phyloP scores from a whole-genome alignment of 106 monocot species.

The Acorus gramineus region DNA sequence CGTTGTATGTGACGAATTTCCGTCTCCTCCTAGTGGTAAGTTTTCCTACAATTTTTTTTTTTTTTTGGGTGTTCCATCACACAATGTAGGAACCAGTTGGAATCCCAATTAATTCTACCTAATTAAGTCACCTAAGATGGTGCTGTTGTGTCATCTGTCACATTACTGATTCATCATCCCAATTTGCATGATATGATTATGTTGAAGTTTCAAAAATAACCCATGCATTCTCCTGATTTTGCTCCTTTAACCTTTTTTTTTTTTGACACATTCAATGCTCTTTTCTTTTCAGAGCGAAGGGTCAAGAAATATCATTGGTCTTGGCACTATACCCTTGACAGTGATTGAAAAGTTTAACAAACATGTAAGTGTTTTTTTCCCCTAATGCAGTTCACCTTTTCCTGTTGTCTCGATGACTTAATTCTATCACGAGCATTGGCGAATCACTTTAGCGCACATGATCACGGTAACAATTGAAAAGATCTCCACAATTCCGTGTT shows the following conservation, averaged over 20 bases:
- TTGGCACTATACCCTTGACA: conserved; percentile 91
- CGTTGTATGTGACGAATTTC: conserved; percentile 78
- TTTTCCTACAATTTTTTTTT: neutral
- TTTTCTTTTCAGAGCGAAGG: conserved; percentile 54
- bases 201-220: too few species aligned
- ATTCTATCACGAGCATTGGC: neutral
- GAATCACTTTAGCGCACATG: too few species aligned
- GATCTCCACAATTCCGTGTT: too few species aligned
- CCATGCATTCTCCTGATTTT: neutral
- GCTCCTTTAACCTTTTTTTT: conserved; percentile 1
- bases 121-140: too few species aligned
- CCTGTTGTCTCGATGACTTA: neutral
- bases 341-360: conserved; percentile 87
- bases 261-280: neutral
- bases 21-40: conserved; percentile 96
- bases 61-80: too few species aligned
- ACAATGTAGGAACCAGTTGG: too few species aligned
- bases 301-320: conserved; percentile 62
- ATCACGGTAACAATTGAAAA: too few species aligned
- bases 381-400: neutral
- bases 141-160: too few species aligned
- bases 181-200: too few species aligned
- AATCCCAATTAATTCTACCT: too few species aligned
- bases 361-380: conserved; percentile 45
- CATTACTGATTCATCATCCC: too few species aligned